Conservation (phyloP, 2,329 filamentous ascomycete genomes). For the Exophiala alcalophila region DNA sequence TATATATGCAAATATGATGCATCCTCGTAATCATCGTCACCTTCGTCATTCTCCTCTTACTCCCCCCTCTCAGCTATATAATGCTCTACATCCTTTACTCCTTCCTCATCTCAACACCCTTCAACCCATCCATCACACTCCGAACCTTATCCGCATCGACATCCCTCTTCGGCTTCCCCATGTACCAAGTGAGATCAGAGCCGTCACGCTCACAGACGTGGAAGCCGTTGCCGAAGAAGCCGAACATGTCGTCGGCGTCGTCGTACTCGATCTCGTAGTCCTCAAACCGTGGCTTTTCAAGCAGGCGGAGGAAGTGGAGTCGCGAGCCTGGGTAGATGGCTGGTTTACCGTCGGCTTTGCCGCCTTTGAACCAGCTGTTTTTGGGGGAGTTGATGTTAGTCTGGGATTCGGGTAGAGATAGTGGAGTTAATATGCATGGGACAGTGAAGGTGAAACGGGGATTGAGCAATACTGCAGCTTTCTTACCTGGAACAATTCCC, state of each 20-base stretch:
- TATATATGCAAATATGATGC: too few relatives aligned
- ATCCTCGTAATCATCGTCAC: too few relatives aligned
- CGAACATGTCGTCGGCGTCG: conserved; percentile 39
- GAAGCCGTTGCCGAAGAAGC: conserved; percentile 46
- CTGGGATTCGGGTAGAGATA: too few relatives aligned
- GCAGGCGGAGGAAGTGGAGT: conserved; percentile 40
- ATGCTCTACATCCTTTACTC: too few relatives aligned
- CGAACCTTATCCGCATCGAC: conserved; percentile 15
- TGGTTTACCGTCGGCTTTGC: conserved; percentile 32
- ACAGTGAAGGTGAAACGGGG: too few relatives aligned
- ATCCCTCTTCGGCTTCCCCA: conserved; percentile 15
- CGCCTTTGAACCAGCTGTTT: conserved; percentile 28
- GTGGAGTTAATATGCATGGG: too few relatives aligned
- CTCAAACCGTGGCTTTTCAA: conserved; percentile 40
- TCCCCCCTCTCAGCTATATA: too few relatives aligned
- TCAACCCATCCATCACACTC: conserved; percentile 14
- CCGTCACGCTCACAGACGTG: conserved; percentile 21
- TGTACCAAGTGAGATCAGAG: conserved; percentile 25
- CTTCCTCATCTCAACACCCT: conserved; percentile 14
- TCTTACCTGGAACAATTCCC: conserved; percentile 5
- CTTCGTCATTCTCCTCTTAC: too few relatives aligned
- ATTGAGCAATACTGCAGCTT: too few relatives aligned
- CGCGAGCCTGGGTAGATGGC: conserved; percentile 41
- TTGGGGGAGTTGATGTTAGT: too few relatives aligned
- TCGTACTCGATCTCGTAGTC: conserved; percentile 43